These are phyloP conservation scores for Carnegiea gigantea DNA, from an alignment of 179 eudicot species.

Conservation along the genomic window DNA sequence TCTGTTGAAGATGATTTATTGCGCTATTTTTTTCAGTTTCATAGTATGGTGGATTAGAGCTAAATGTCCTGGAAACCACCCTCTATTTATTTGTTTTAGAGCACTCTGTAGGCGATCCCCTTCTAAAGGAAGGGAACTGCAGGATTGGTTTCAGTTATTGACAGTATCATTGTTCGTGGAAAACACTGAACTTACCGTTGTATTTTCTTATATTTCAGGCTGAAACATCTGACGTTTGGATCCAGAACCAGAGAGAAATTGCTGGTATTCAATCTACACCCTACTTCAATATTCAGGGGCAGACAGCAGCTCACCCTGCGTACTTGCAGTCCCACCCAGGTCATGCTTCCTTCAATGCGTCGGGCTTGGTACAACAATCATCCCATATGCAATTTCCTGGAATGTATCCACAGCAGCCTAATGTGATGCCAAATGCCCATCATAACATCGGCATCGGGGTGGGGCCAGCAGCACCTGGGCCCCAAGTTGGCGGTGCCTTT, in stretches of 20 bases:
- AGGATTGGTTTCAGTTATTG: not conserved
- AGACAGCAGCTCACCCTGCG: conserved; percentile 60
- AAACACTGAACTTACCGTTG: not conserved
- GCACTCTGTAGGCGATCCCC: too few species aligned
- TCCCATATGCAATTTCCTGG: conserved; percentile 94
- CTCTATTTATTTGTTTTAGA: not conserved
- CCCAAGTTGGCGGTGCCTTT: conserved; percentile 71
- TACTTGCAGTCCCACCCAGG: conserved; percentile 73
- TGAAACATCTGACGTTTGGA: conserved; percentile 89
- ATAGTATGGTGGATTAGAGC: not conserved
- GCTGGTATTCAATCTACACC: conserved; percentile 74
- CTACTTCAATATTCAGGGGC: conserved; percentile 85
- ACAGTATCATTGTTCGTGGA: not conserved
- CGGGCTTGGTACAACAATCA: conserved; percentile 53
- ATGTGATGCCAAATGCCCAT: conserved; percentile 54
- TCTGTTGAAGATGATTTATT: too few species aligned
- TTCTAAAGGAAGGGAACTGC: too few species aligned
- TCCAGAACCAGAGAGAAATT: conserved; percentile 74
- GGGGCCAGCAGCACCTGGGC: conserved; percentile 52
- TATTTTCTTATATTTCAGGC: conserved; percentile 43
- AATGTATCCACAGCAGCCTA: conserved; percentile 61
- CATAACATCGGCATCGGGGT: conserved; percentile 62
- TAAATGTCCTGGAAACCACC: not conserved
- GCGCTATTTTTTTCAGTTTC: not conserved
- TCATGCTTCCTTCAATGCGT: conserved; percentile 69